A percentile compares a stretch with the other conserved stretches of the same genome.
These are phyloP conservation scores for Albifimbria verrucaria DNA, from an alignment of 2,329 filamentous ascomycete genomes.

Conservation along the genomic window DNA sequence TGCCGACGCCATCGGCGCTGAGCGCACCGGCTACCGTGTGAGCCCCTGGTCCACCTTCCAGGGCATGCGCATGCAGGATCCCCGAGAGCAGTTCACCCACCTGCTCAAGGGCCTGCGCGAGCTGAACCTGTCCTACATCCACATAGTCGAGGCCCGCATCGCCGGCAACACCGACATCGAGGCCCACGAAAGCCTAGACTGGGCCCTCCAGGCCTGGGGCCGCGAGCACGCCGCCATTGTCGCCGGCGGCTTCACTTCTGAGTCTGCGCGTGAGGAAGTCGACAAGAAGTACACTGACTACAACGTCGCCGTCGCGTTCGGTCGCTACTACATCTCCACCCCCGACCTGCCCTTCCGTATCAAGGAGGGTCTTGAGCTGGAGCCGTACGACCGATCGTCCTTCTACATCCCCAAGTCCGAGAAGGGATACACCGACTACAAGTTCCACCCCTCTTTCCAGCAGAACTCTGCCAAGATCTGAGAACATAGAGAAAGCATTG, in stretches of 20 bases:
- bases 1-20: conserved; percentile 40
- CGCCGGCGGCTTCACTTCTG: conserved; percentile 24
- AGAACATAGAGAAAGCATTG: no score
- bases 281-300: conserved; percentile 23
- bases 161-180: conserved; percentile 32
- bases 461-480: background rate
- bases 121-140: conserved; percentile 56
- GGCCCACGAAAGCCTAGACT: conserved; percentile 18
- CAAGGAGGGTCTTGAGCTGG: conserved; percentile 16
- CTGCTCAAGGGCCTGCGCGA: conserved; percentile 47
- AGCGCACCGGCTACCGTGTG: conserved; percentile 52
- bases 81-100: conserved; percentile 58
- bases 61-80: conserved; percentile 56
- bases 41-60: conserved; percentile 58
- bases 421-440: conserved; percentile 17
- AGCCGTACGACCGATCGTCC: conserved; percentile 16
- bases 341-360: conserved; percentile 14
- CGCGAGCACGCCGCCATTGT: conserved; percentile 21
- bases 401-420: conserved; percentile 15
- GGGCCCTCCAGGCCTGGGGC: conserved; percentile 24
- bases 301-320: conserved; percentile 24
- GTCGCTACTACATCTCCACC: conserved; percentile 19
- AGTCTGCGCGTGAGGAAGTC: conserved; percentile 18
- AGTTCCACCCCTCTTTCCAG: conserved; percentile 4
- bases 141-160: conserved; percentile 56